Evolutionary conservation across 208 protist species (phyloP).

Genomic region (Tritrichomonas musculus): DNA sequence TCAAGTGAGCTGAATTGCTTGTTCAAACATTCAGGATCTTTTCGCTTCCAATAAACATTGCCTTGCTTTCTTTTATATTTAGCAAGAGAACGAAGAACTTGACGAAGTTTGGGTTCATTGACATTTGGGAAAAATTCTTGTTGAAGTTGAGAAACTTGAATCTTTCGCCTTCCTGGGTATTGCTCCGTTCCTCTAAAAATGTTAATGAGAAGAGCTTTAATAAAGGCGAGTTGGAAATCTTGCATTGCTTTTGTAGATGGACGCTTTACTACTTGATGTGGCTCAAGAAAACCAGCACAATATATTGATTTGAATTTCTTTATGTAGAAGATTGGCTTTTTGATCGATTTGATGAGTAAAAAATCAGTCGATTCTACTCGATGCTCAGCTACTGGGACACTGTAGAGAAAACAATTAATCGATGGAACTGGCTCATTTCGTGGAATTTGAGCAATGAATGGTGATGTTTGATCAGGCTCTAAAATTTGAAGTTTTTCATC

Average conservation of each 20-base stretch:
- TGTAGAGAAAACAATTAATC: background rate
- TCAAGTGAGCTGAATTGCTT: background rate
- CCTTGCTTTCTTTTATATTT: background rate
- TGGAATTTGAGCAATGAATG: background rate
- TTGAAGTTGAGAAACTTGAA: background rate
- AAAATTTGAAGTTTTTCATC: background rate
- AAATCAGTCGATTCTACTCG: background rate
- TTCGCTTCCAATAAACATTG: background rate
- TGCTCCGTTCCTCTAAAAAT: background rate
- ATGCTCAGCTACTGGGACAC: background rate
- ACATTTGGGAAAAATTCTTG: conserved; percentile 13
- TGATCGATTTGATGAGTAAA: background rate
- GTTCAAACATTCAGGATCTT: background rate
- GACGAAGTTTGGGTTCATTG: background rate
- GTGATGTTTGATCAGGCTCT: conserved; percentile 6
- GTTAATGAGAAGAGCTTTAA: conserved; percentile 25
- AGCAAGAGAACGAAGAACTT: background rate
- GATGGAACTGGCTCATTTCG: background rate
- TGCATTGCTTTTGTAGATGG: background rate
- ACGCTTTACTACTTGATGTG: background rate
- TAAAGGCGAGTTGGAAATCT: background rate
- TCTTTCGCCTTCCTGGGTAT: background rate
- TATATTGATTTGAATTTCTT: background rate
- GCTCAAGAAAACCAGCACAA: background rate
- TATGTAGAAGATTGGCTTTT: background rate